These are phyloP conservation scores for Puccinia triticina DNA, from an alignment of 1,284 basidiomycete genomes.

Conservation along the genomic window DNA sequence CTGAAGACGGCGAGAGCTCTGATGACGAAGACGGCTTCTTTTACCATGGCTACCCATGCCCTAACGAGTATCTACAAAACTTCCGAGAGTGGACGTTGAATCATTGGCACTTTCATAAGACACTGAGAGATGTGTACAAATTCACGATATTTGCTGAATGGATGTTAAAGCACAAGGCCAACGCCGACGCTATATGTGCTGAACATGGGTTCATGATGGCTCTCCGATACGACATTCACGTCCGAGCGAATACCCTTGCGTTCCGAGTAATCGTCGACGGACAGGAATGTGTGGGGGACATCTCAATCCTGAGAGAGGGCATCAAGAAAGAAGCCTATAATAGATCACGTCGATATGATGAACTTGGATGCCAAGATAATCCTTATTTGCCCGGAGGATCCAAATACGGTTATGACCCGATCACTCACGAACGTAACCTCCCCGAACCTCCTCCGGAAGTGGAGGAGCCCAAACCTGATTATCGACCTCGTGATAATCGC, in stretches of 20 bases:
- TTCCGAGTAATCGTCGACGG: not conserved
- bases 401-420: not conserved
- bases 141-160: conserved; percentile 4
- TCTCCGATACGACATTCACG: conserved; percentile 11
- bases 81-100: not conserved
- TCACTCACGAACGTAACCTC: not conserved
- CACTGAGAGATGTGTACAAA: not conserved
- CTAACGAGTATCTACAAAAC: not conserved
- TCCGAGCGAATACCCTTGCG: conserved; percentile 7
- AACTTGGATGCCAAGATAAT: conserved; percentile 9
- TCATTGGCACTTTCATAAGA: not conserved
- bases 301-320: not conserved
- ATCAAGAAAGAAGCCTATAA: not conserved
- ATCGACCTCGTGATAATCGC: not conserved
- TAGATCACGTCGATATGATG: not conserved
- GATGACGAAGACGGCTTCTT: not conserved
- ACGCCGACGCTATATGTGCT: not conserved
- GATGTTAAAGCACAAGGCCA: conserved; percentile 4
- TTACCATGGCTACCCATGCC: not conserved
- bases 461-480: not conserved
- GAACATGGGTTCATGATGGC: not conserved
- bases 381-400: not conserved
- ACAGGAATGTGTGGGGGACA: not conserved
- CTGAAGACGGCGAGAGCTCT: not conserved
- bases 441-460: not conserved